phyloP scores from a whole-genome alignment of 192 early-diverging fungal genomes.

The Powellomyces hirtus region DNA sequence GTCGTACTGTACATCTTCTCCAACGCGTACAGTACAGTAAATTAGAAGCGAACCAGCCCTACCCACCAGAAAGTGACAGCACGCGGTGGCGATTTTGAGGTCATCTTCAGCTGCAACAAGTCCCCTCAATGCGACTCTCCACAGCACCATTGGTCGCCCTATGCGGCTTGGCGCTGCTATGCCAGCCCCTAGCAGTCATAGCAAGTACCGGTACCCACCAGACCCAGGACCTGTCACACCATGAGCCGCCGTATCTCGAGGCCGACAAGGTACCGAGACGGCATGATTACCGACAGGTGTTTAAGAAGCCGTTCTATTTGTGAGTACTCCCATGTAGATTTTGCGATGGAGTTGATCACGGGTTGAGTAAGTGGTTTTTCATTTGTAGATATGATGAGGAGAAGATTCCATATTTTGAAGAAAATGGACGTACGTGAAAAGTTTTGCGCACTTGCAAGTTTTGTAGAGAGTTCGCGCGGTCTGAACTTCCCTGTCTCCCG shows the following conservation, averaged over 20 bases:
- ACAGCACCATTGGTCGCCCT: not conserved
- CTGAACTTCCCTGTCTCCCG: not conserved
- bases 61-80: too few species aligned
- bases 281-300: slow-evolving; percentile 36
- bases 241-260: slow-evolving; percentile 11
- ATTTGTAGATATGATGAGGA: too few species aligned
- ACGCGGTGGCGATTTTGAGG: too few species aligned
- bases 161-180: not conserved
- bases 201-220: not conserved
- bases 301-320: slow-evolving; percentile 41
- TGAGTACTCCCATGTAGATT: too few species aligned
- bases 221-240: too few species aligned
- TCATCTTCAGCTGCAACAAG: too few species aligned
- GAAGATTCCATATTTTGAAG: slow-evolving; percentile 31
- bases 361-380: too few species aligned
- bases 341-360: too few species aligned
- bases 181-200: not conserved
- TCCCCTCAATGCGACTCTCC: too few species aligned
- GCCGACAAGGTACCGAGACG: slow-evolving; percentile 23
- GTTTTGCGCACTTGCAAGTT: not conserved
- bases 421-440: slow-evolving; percentile 16
- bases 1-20: too few species aligned
- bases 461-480: not conserved
- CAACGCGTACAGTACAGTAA: too few species aligned
- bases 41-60: too few species aligned